A percentile compares a stretch with the other conserved stretches of the same genome.
Evolutionary conservation across 169 alveolate species (phyloP).

Genomic region (Plasmodium adleri): DNA sequence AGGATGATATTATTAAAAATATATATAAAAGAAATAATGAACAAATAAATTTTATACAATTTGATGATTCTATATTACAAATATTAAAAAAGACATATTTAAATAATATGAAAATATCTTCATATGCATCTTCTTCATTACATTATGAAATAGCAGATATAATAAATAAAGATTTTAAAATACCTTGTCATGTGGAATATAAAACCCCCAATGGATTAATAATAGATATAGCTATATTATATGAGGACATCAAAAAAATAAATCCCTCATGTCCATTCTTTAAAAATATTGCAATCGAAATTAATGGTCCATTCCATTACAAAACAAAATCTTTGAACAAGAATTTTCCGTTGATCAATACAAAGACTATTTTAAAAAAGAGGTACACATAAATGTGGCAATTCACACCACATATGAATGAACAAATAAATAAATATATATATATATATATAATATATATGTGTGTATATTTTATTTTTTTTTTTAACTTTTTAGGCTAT

Average conservation of each 20-base stretch:
- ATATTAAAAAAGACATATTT: constrained; percentile 30
- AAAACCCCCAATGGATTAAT: constrained; percentile 28
- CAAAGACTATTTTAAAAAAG: constrained; percentile 58
- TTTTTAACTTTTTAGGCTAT: constrained; percentile 19
- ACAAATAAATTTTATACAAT: constrained; percentile 21
- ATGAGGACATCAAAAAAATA: constrained; percentile 44
- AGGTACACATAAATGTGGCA: constrained; percentile 2
- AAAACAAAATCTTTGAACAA: constrained; percentile 45
- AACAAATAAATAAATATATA: background rate
- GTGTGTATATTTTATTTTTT: constrained; percentile 1
- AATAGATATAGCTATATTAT: constrained; percentile 66
- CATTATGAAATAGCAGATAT: constrained; percentile 75
- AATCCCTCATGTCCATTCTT: background rate
- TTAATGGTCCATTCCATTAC: constrained; percentile 75
- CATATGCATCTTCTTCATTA: constrained; percentile 62
- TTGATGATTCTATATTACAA: background rate
- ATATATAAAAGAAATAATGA: constrained; percentile 21
- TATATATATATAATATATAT: background rate
- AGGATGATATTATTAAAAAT: background rate
- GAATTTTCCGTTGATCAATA: constrained; percentile 23
- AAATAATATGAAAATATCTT: constrained; percentile 39
- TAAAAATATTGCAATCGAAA: constrained; percentile 60
- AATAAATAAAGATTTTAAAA: constrained; percentile 61
- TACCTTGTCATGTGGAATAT: constrained; percentile 72
- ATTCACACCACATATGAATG: background rate